Evolutionary conservation across 345 rosid species (phyloP).

Genomic region (Brassica nigra): DNA sequence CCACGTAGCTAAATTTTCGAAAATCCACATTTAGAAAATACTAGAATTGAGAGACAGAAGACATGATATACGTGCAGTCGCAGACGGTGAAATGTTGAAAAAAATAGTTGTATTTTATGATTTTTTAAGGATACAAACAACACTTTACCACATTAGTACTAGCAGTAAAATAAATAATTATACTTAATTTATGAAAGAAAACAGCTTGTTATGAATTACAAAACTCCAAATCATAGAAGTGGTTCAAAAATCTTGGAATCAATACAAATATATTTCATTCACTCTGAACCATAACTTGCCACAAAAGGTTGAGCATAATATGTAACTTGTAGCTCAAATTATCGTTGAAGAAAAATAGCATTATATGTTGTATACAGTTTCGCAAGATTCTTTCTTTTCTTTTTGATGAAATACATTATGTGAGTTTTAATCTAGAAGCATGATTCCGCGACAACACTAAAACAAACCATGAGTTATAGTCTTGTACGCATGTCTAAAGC

Average conservation of each 20-base stretch:
- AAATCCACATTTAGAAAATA: conserved; percentile 4
- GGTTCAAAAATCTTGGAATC: conserved; percentile 33
- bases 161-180: conserved; percentile 8
- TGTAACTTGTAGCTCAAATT: conserved; percentile 18
- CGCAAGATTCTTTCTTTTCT: not conserved
- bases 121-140: conserved; percentile 23
- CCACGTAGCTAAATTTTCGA: conserved; percentile 1
- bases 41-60: conserved; percentile 15
- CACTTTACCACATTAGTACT: conserved; percentile 14
- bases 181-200: conserved; percentile 26
- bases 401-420: not conserved
- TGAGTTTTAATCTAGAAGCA: not conserved
- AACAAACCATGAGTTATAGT: not conserved
- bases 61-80: conserved; percentile 19
- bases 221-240: conserved; percentile 18
- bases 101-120: conserved; percentile 26
- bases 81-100: conserved; percentile 34
- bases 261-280: conserved; percentile 41
- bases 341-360: not conserved
- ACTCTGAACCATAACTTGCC: conserved; percentile 29
- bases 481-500: not conserved
- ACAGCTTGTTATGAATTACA: conserved; percentile 24
- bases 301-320: conserved; percentile 19
- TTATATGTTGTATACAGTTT: not conserved
- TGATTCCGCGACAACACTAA: not conserved